Base-by-base conservation (phyloP, 2,329 filamentous ascomycete genomes). In the Aspergillus tamarii region DNA sequence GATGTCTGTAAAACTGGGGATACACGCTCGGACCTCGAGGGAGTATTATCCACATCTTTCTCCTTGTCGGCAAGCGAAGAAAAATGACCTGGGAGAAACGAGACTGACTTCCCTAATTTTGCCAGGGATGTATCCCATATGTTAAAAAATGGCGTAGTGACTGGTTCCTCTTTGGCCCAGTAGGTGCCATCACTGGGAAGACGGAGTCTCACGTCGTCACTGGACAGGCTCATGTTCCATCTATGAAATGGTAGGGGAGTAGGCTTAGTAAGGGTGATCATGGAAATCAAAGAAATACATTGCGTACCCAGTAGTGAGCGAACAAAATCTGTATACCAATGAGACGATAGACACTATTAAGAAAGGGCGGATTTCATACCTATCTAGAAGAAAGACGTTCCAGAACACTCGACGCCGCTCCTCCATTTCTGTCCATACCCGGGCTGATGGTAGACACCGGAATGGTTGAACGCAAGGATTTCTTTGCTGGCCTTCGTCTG, bases 111-210 rank as follows among this genome's bases (percentile, higher is more conserved):
- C 4, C 78, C 80, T 14, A 81, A 78, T 26, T 72, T 76, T 4
- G 73, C 79, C 0, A 72, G 72, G 0, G 80, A 79, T 6, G 74
- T 72, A 45, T 84, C 81, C 76, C 80, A 82, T 9, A 84, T 82
- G 1, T 81, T 80, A 19, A 83, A 82, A 60, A 77, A 84, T 0
- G 81, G 81, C 0, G 82, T 81, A 1, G 67, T 64, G 0, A 81
- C 78, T 0, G 78, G 71, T 64, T 81, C 66, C 64, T 77, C 70
- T 53, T 76, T 76, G 21, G 76, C 74, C 82, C 82, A 83, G 4
- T 78, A 67, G 0, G 72, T 75, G 0, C 82, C 82, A 28, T 83
- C 81, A 8, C 76, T 76, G 3, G 80, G 80, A 1, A 82, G 66
- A 28, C 79, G 73, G 6, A 78, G 69, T 10, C 74, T 73, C 14